Percentiles rank a stretch among this genome's conserved stretches.
Conservation (phyloP, 345 rosid genomes). For the Brassica napus region Da-Ae NC_063435.1:9479001-9479500, state of each 20-base stretch:
- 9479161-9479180: conserved; percentile 34
- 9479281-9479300: conserved; percentile 9
- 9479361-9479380: conserved; percentile 32
- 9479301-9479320: conserved; percentile 23
- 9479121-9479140: conserved; percentile 36
- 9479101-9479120: conserved; percentile 44
- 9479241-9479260: conserved; percentile 12
- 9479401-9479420: conserved; percentile 16
- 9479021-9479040: conserved; percentile 74
- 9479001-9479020: conserved; percentile 84
- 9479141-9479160: conserved; percentile 31
- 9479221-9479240: conserved; percentile 15
- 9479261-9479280: conserved; percentile 22
- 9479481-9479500: not conserved
- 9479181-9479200: not conserved
- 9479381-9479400: conserved; percentile 26
- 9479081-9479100: conserved; percentile 16
- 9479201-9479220: not conserved
- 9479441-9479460: not conserved
- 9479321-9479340: conserved; percentile 26
- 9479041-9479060: conserved; percentile 47
- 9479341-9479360: conserved; percentile 30
- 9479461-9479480: conserved; percentile 29
- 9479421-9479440: conserved; percentile 12
- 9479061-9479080: conserved; percentile 22